Base-by-base conservation (phyloP, 441 rosid genomes). In the Adansonia madagascariensis region DNA sequence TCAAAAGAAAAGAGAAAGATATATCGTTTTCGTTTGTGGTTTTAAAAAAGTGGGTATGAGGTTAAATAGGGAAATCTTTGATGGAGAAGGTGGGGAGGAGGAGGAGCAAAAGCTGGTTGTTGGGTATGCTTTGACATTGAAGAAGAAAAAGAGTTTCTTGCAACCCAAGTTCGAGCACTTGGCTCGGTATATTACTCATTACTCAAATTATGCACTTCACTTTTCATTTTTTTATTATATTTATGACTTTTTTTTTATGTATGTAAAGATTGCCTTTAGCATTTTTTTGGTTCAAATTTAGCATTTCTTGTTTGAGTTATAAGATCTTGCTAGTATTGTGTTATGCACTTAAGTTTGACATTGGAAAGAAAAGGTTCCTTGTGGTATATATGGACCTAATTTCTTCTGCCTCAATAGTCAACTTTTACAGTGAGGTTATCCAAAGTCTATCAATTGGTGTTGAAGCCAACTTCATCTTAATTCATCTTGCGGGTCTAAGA, bases 61-160 rank as follows among this genome's bases (percentile, higher is more conserved):
- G 90, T 61, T 90, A 18, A 82, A 86, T 71, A 89, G 85, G 57
- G 94, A 88, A 64, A 81, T 77, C 71, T 82, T 63, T 6, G 75
- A 83, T 39, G 77, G 46, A 0, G 85, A 65, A 20, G 86, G 66
- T 59, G 83, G 77, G 22, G 86, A 64, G 27, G 80, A 74, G 6
- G 73, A 20, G 12, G 77, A 53, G 17, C 91, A 82, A 74, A 82
- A 73, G 78, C 82, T 84, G 74, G 89, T 91, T 66, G 95, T 93
- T 14, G 98, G 98, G 20, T 91, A 94, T 76, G 98, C 98, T 79
- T 88, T 94, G 79, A 94, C 97, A 62, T 80, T 89, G 4, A 94
- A 94, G 92, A 94, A 94, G 90, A 93, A 82, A 83, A 90, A 88
- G 84, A 90, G 98, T 83, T 94, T 94, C 82, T 85, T 94, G 90